phyloP scores from a whole-genome alignment of 164 flowering plant species.

The Vitis cinerea region DNA sequence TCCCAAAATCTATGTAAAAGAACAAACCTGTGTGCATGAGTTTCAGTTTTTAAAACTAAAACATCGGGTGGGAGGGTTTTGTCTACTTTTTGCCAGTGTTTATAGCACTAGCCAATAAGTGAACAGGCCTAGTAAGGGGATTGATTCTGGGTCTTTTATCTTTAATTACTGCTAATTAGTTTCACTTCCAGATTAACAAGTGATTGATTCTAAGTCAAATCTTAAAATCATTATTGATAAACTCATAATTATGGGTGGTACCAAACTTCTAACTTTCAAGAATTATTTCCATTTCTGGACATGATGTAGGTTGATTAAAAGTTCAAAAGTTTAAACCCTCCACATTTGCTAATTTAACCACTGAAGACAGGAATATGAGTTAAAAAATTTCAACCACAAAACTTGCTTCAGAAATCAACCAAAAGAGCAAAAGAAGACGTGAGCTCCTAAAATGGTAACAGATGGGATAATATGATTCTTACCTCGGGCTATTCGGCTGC shows the following conservation, averaged over 20 bases:
- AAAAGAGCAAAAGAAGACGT: background rate
- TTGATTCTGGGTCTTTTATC: background rate
- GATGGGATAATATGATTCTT: conserved; percentile 20
- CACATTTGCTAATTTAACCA: background rate
- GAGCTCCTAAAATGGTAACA: background rate
- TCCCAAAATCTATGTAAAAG: no score
- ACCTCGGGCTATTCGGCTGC: conserved; percentile 51
- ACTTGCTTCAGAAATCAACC: background rate
- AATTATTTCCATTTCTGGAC: background rate
- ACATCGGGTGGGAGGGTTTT: background rate
- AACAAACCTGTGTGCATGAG: no score
- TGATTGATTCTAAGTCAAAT: background rate
- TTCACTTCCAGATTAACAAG: background rate
- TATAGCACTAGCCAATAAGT: background rate
- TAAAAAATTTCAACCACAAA: background rate
- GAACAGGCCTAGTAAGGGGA: background rate
- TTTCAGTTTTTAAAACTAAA: background rate
- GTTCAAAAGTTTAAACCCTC: background rate
- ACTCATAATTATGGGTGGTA: no score
- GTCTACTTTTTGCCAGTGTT: background rate
- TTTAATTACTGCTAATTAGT: background rate
- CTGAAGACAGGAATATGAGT: background rate
- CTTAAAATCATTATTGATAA: background rate
- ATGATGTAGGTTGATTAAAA: background rate
- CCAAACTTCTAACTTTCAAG: background rate